A percentile compares a stretch with the other conserved stretches of the same genome.
Conservation (phyloP, 1,284 basidiomycete species). For the Erythrobasidium hasegawianum region DNA sequence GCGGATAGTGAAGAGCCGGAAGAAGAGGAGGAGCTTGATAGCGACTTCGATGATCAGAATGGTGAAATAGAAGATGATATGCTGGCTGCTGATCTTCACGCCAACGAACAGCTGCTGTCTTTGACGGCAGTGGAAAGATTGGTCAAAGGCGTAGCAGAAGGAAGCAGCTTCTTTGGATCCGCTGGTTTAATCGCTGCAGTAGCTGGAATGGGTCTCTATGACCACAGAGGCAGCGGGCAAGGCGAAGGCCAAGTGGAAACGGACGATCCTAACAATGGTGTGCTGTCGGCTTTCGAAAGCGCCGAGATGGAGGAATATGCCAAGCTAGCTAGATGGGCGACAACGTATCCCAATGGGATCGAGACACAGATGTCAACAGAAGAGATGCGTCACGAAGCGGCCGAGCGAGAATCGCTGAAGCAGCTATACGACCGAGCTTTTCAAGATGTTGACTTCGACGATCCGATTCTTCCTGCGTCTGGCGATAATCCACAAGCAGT, state of each 20-base stretch:
- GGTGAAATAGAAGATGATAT: too few relatives aligned
- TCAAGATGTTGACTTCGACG: background rate
- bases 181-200: background rate
- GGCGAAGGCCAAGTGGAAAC: background rate
- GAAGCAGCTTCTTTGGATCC: constrained; percentile 14
- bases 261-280: too few relatives aligned
- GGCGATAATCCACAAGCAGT: background rate
- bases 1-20: background rate
- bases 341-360: background rate
- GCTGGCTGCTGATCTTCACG: too few relatives aligned
- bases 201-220: background rate
- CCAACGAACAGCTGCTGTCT: background rate
- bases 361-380: background rate
- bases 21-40: background rate
- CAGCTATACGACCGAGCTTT: background rate
- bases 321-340: constrained; percentile 3
- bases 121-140: constrained; percentile 11
- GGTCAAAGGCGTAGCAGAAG: constrained; percentile 19
- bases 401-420: background rate
- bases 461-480: background rate
- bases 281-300: background rate
- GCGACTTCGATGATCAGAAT: too few relatives aligned
- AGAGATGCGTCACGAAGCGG: background rate
- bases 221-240: background rate
- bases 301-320: constrained; percentile 1